These are phyloP conservation scores for Coemansia sp. DNA, from an alignment of 192 early-diverging fungal genomes.

Conservation along the genomic window DNA sequence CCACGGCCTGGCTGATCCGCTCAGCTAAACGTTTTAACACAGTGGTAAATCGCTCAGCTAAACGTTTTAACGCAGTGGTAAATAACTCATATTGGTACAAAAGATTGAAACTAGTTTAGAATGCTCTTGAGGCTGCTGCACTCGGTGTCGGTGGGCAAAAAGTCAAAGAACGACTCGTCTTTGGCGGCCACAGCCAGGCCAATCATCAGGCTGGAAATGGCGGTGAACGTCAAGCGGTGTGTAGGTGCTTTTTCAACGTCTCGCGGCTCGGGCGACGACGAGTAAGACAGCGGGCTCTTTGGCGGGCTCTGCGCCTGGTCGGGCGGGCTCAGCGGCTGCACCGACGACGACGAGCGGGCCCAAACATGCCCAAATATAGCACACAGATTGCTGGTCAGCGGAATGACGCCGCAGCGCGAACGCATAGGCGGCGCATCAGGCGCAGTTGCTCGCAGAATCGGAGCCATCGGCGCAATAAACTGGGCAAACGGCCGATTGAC, in stretches of 20 bases:
- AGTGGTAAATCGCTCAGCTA: constrained; percentile 27
- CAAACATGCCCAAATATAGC: constrained; percentile 31
- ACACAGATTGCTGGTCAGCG: constrained; percentile 37
- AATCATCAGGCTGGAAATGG: constrained; percentile 36
- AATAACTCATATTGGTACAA: constrained; percentile 1
- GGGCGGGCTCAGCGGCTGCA: too few species aligned
- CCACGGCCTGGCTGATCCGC: constrained; percentile 40
- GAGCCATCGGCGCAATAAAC: constrained; percentile 19
- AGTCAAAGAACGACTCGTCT: constrained; percentile 37
- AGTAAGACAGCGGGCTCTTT: background rate
- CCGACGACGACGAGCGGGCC: background rate
- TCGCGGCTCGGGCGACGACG: background rate
- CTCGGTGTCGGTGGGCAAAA: constrained; percentile 9
- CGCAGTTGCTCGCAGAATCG: background rate
- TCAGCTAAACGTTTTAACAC: constrained; percentile 18
- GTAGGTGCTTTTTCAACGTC: constrained; percentile 7
- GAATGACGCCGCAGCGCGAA: constrained; percentile 11
- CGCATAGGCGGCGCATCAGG: background rate
- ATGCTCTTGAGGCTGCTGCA: constrained; percentile 20
- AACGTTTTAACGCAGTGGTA: background rate
- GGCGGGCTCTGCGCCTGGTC: too few species aligned
- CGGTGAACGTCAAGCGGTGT: constrained; percentile 31
- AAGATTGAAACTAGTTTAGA: constrained; percentile 19
- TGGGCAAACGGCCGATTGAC: constrained; percentile 26
- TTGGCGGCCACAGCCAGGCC: constrained; percentile 24